These are phyloP conservation scores for Dothidotthia symphoricarpi DNA, from an alignment of 2,329 filamentous ascomycete species.

Conservation along the genomic window DNA sequence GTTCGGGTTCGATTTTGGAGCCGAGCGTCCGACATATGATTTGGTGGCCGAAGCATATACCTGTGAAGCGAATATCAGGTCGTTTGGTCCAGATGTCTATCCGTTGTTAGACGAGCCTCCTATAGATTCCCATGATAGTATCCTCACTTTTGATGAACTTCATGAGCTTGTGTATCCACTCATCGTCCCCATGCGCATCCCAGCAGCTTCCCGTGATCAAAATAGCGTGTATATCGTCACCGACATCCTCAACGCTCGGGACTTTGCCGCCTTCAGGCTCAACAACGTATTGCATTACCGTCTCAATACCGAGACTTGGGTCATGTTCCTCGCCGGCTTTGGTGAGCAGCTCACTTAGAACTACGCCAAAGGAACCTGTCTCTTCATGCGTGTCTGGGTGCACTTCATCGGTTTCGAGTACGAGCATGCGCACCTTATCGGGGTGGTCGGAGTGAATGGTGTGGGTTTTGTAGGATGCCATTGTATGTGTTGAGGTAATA, in stretches of 20 bases:
- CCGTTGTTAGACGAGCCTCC: no score
- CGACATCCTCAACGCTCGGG: slow-evolving; percentile 50
- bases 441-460: slow-evolving; percentile 24
- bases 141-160: slow-evolving; percentile 47
- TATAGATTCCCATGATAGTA: not conserved
- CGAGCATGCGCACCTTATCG: slow-evolving; percentile 48
- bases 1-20: slow-evolving; percentile 38
- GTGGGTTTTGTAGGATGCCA: slow-evolving; percentile 26
- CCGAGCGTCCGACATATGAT: slow-evolving; percentile 48
- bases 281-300: slow-evolving; percentile 57
- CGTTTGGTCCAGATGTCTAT: slow-evolving; percentile 52
- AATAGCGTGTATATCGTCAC: slow-evolving; percentile 45
- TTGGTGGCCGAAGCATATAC: slow-evolving; percentile 53
- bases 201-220: slow-evolving; percentile 50
- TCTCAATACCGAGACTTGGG: slow-evolving; percentile 56
- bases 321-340: slow-evolving; percentile 54
- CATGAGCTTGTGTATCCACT: slow-evolving; percentile 47
- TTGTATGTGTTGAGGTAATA: slow-evolving; percentile 6
- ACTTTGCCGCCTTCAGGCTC: slow-evolving; percentile 41
- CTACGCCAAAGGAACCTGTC: slow-evolving; percentile 55
- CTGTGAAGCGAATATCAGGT: slow-evolving; percentile 52
- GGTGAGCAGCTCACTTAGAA: slow-evolving; percentile 54
- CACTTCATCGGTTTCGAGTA: slow-evolving; percentile 59
- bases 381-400: slow-evolving; percentile 52
- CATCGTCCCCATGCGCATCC: slow-evolving; percentile 48